These are phyloP conservation scores for Oenanthe javanica DNA, from an alignment of 140 eudicot genomes.

Conservation along the genomic window DNA sequence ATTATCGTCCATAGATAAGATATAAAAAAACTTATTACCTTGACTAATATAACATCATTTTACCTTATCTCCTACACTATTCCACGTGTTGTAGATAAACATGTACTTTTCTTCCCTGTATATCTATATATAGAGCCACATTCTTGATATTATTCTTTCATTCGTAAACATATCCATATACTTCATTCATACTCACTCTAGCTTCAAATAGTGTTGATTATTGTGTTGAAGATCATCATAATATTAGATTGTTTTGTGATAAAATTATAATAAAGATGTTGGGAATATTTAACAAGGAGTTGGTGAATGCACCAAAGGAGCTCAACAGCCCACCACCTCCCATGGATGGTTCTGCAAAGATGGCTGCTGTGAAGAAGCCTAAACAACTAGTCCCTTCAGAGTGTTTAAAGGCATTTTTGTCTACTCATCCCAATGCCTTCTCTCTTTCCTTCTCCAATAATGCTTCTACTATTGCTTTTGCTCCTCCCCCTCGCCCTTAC, in stretches of 20 bases:
- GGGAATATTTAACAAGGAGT: conserved; percentile 79
- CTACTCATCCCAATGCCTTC: conserved; percentile 44
- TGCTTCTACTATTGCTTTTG: conserved; percentile 55
- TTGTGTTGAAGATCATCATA: not conserved
- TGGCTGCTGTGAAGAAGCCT: not conserved
- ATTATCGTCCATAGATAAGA: not conserved
- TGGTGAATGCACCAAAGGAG: conserved; percentile 83
- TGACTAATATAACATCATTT: not conserved
- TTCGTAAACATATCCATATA: no score
- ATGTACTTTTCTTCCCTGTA: not conserved
- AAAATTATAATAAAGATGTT: conserved; percentile 32
- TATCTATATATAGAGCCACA: not conserved
- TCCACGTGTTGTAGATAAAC: conserved; percentile 9
- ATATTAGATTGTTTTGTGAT: not conserved
- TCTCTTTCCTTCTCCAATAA: conserved; percentile 45
- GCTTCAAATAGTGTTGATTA: not conserved
- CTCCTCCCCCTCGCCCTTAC: conserved; percentile 42
- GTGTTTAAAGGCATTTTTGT: conserved; percentile 42
- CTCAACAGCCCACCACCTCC: conserved; percentile 51
- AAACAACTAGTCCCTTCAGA: conserved; percentile 22
- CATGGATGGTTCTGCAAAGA: not conserved
- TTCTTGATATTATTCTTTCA: not conserved
- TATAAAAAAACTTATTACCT: not conserved
- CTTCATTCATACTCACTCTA: not conserved
- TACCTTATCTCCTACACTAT: not conserved